Evolutionary conservation across 2,329 filamentous ascomycete species (phyloP).

Genomic region (Amauroascus niger): DNA sequence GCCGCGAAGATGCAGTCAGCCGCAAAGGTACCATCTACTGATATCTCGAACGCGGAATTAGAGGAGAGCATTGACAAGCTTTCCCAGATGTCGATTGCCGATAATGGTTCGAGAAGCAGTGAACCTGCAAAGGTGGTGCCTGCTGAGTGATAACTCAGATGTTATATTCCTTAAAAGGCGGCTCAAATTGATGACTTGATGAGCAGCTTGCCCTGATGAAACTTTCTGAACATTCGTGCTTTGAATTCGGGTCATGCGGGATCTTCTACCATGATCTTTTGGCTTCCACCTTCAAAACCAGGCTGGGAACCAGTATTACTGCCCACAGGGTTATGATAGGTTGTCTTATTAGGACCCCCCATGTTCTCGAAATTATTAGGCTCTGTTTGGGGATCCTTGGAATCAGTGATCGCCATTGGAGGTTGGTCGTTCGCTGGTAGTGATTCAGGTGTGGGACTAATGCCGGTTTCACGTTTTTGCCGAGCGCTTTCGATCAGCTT

Average conservation of each 20-base stretch:
- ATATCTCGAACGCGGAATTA: slow-evolving; percentile 25
- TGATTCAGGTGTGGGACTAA: slow-evolving; percentile 22
- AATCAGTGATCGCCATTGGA: background rate
- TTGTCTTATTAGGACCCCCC: background rate
- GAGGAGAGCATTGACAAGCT: slow-evolving; percentile 33
- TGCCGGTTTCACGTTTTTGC: slow-evolving; percentile 36
- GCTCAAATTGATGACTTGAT: too few relatives aligned
- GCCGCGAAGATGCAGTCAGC: slow-evolving; percentile 3
- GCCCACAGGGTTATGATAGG: background rate
- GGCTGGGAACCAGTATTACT: slow-evolving; percentile 31
- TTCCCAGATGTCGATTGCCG: slow-evolving; percentile 36
- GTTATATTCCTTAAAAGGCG: background rate
- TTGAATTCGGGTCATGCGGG: background rate
- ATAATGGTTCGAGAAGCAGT: slow-evolving; percentile 14
- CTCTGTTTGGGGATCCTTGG: background rate
- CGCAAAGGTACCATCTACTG: slow-evolving; percentile 11
- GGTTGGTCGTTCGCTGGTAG: slow-evolving; percentile 7
- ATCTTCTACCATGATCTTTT: slow-evolving; percentile 3
- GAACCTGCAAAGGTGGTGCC: background rate
- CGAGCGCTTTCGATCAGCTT: slow-evolving; percentile 69
- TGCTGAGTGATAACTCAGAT: slow-evolving; percentile 3
- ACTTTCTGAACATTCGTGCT: background rate
- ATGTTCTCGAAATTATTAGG: background rate
- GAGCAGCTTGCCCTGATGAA: too few relatives aligned
- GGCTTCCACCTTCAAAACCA: slow-evolving; percentile 18